Conservation (phyloP, 768 basidiomycete species). For the Agaricus sinodeliciosus region DNA sequence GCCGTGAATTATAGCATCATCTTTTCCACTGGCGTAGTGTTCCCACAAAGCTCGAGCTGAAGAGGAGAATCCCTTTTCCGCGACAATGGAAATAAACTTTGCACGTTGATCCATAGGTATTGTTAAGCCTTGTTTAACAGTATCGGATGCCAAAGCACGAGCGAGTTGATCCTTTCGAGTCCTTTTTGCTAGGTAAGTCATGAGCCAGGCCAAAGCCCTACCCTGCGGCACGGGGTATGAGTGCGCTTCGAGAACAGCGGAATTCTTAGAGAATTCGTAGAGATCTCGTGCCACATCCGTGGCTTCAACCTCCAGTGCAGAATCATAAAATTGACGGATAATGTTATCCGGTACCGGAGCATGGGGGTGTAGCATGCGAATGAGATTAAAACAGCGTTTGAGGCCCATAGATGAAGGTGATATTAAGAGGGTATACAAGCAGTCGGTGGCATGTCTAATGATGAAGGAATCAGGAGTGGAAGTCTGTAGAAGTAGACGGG, state of each 20-base stretch:
- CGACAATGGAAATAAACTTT: slow-evolving; percentile 39
- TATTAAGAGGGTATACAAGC: slow-evolving; percentile 34
- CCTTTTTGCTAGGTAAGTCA: slow-evolving; percentile 33
- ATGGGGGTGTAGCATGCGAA: slow-evolving; percentile 24
- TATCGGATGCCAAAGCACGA: slow-evolving; percentile 43
- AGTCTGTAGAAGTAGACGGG: slow-evolving; percentile 17
- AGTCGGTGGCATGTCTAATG: slow-evolving; percentile 32
- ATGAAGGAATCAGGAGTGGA: slow-evolving; percentile 17
- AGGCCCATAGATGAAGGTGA: slow-evolving; percentile 29
- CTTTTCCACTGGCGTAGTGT: slow-evolving; percentile 38
- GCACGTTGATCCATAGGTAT: slow-evolving; percentile 42
- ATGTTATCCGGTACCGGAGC: slow-evolving; percentile 35
- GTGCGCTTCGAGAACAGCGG: slow-evolving; percentile 22
- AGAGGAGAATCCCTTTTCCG: slow-evolving; percentile 38
- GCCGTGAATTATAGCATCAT: slow-evolving; percentile 34
- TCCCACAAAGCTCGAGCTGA: slow-evolving; percentile 54
- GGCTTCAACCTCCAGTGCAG: slow-evolving; percentile 23
- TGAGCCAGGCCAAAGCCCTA: slow-evolving; percentile 42
- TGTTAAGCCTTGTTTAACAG: slow-evolving; percentile 31
- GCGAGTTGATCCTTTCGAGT: slow-evolving; percentile 38
- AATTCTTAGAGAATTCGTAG: slow-evolving; percentile 38
- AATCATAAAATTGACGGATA: slow-evolving; percentile 40
- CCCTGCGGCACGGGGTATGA: slow-evolving; percentile 47
- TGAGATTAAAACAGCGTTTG: slow-evolving; percentile 32
- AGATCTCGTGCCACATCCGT: slow-evolving; percentile 34